Evolutionary conservation across 1,284 basidiomycete species (phyloP), one percentile per base, ranked within the genome.

Genomic region (Schizophyllum commune): DNA sequence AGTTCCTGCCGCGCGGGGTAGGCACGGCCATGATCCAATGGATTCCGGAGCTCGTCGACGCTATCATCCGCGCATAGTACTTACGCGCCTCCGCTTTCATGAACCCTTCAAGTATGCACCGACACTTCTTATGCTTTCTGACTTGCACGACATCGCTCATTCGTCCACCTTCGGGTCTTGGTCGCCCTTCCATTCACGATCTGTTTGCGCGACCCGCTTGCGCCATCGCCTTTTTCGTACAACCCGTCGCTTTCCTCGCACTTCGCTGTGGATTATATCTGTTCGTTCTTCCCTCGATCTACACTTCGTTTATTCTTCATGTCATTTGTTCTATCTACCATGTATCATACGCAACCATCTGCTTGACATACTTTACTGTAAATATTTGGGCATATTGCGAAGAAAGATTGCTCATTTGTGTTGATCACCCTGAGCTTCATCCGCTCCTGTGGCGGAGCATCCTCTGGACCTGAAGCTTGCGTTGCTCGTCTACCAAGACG

Each of bases 21-120:
- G 86, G 83, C 62, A 80, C 80, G 51, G 84, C 82, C 70, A 83
- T 90, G 74, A 81, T 89, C 60, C 81, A 84, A 62, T 90, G 86
- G 86, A 89, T 91, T 65, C 84, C 87, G 32, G 80, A 82, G 69
- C 75, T 91, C 62, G 80, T 86, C 22, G 71, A 75, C 67, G 79
- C 79, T 68, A 84, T 85, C 64, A 47, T 47, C 17, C 39, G 39
- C 39, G 39, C 39, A 47, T 47, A 47, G 39, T 47, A 47, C 17
- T 47, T 17, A 47, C 27, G 27, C 27, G 5, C 27, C 27, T 27
- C 27, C 27, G 27, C 27, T 27, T 5, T 27, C 27, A 27, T 27
- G 27, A 27, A 27, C 27, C 27, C 27, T 27, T 27, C 27, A 27
- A 2, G 27, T 27, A 27, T 27, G 27, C 27, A 27, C 27, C 5